Base-by-base conservation (phyloP, 179 eudicot genomes). In the Carnegiea gigantea region DNA sequence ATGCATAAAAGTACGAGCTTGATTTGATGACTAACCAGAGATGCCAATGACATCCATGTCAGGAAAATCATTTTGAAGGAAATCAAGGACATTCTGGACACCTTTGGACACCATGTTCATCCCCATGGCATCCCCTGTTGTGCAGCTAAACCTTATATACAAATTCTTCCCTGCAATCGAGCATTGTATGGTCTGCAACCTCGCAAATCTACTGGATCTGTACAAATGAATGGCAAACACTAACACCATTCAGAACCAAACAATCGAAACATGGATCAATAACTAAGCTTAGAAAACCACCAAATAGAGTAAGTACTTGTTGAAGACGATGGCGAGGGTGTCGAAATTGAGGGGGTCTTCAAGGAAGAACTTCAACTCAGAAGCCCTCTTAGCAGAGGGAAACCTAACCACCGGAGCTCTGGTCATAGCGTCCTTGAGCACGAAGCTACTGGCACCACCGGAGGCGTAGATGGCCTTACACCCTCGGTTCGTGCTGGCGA, bases 51-150 rank as follows among this genome's bases (percentile, higher is more conserved):
- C 75, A 71, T 71, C 75, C 75, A 71, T 71, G 23, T 71, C 75
- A 4, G 75, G 75, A 40, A 71, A 71, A 40, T 71, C 75, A 71
- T 5, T 40, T 18, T 40, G 75, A 21, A 71, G 75, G 48, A 71
- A 71, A 38, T 71, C 46, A 71, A 71, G 75, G 49, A 71, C 75
- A 38, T 71, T 71, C 49, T 71, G 48, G 75, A 71, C 75, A 20
- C 75, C 75, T 71, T 71, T 71, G 49, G 75, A 71, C 12, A 71
- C 75, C 75, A 88, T 88, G 80, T 88, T 88, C 90, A 88, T 88
- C 43, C 90, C 90, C 90, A 86, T 88, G 75, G 90, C 89, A 84
- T 88, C 89, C 59, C 89, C 90, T 5, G 89, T 88, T 67, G 89
- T 88, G 76, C 89, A 88, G 72, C 89, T 60, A 77, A 88, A 88